Base-by-base conservation (phyloP, 768 basidiomycete species). In the Leccinum aurantiacum region DNA sequence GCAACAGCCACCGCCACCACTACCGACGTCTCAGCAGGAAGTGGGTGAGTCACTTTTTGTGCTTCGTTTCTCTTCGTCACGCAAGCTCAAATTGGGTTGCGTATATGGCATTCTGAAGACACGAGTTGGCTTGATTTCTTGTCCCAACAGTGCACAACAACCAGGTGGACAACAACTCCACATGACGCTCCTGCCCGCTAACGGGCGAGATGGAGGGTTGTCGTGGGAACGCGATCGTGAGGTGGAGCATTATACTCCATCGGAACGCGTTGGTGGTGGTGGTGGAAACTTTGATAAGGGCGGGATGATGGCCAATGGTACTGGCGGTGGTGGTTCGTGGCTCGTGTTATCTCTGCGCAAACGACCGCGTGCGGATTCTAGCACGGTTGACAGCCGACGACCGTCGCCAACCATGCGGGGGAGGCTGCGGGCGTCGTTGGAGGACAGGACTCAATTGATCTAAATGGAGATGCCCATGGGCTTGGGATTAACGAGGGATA, bases 221-320 rank as follows among this genome's bases (percentile, higher is more conserved):
- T 71, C 73, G 24, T 73, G 71, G 71, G 71, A 73, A 44, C 71
- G 71, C 3, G 71, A 74, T 35, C 67, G 71, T 48, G 63, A 71
- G 19, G 38, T 65, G 27, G 73, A 73, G 8, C 71, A 74, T 19
- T 73, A 71, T 24, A 59, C 62, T 3, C 60, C 72, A 25, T 73
- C 71, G 10, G 74, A 73, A 19, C 73, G 72, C 33, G 59, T 60
- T 22, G 65, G 61, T 2, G 31, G 61, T 2, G 31, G 31, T 25
- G 63, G 59, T 27, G 66, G 61, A 41, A 46, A 53, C 38, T 48
- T 63, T 0, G 67, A 44, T 19, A 44, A 44, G 10, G 10, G 44
- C 44, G 44, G 44, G 44, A 44, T 44, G 44, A 44, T 44, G 44
- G 44, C 5, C n/a, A 44, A 44, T 19, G 44, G 44, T 19, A 10